These are phyloP conservation scores for Hypomontagnella submonticulosa DNA, from an alignment of 495 filamentous ascomycete genomes.

Conservation along the genomic window DNA sequence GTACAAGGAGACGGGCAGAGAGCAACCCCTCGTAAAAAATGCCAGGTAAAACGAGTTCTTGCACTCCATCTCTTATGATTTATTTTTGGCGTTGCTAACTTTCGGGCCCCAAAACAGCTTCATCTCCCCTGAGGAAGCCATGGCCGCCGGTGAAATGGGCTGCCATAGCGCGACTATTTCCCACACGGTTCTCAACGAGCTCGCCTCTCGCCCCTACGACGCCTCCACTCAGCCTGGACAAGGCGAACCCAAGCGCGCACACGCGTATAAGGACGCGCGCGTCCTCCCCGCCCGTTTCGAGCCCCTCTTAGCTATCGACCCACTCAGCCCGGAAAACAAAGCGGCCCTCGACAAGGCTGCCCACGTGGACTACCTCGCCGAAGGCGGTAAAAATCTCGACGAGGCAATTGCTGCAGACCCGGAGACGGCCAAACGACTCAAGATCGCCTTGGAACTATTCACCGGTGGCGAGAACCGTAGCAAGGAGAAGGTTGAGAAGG, in stretches of 20 bases:
- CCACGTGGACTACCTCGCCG: slow-evolving; percentile 46
- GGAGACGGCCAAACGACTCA: slow-evolving; percentile 31
- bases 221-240: slow-evolving; percentile 28
- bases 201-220: slow-evolving; percentile 40
- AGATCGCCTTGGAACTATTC: slow-evolving; percentile 40
- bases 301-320: slow-evolving; percentile 39
- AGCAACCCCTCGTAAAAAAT: slow-evolving; percentile 56
- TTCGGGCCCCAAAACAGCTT: slow-evolving; percentile 42
- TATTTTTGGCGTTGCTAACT: background rate
- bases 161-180: slow-evolving; percentile 47
- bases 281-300: slow-evolving; percentile 35
- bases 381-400: slow-evolving; percentile 44
- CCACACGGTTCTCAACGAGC: slow-evolving; percentile 37
- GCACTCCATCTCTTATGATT: slow-evolving; percentile 1
- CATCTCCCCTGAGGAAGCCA: slow-evolving; percentile 43
- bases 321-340: slow-evolving; percentile 32
- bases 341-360: slow-evolving; percentile 36
- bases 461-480: slow-evolving; percentile 43
- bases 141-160: slow-evolving; percentile 45
- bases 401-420: slow-evolving; percentile 41
- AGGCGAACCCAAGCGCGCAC: slow-evolving; percentile 37
- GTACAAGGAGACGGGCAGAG: slow-evolving; percentile 55
- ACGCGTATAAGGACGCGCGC: slow-evolving; percentile 37
- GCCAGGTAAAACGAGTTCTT: slow-evolving; percentile 33
- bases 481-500: slow-evolving; percentile 45